Base-by-base conservation (phyloP, 2,329 filamentous ascomycete genomes). In the Dissoconium aciculare region DNA sequence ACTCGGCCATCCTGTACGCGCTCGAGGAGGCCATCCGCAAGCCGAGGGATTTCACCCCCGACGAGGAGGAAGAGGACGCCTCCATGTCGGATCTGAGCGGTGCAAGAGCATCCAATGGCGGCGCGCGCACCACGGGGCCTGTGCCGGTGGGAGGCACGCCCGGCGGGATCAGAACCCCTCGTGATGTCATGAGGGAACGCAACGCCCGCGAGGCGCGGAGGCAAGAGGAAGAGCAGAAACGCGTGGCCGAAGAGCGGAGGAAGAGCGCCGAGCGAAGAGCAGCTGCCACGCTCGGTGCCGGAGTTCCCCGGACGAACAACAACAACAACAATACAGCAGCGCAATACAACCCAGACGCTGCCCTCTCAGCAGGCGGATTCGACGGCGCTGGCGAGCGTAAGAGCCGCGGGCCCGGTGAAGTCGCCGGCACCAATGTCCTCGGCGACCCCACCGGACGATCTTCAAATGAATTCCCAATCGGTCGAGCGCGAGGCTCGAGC, bases 101-200 rank as follows among this genome's bases (percentile, higher is more conserved):
- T 51, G 63, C 64, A 60, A 65, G 67, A 34, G 58, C 58, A 45
- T 57, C 61, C 45, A 71, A 73, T 63, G 71, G 69, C 41, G 62
- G 63, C 39, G 56, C 66, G 29, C 62, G 67, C 42, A 58, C 63
- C 26, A 56, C 60, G 11, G 67, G 64, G 12, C 62, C 66, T 10
- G 63, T 67, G 11, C 64, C 67, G n/a, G 64, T 69, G 13, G 56
- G 57, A 39, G 62, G 56, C 36, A 54, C 36, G 74, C 37, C 62
- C 58, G 36, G 55, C 36, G 74, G 78, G 15, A 79, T 94, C 37
- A 72, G 78, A 43, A 85, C 84, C 19, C 87, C 87, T 11, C 74
- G 79, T 41, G 79, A 87, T 59, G 87, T 95, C 47, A 92, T 94
- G 85, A 74, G 81, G 55, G 76, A 85, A 52, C 75, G 85, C 34